Evolutionary conservation across 495 filamentous ascomycete species (phyloP).

Genomic region (Penicillium cinerascens): DNA sequence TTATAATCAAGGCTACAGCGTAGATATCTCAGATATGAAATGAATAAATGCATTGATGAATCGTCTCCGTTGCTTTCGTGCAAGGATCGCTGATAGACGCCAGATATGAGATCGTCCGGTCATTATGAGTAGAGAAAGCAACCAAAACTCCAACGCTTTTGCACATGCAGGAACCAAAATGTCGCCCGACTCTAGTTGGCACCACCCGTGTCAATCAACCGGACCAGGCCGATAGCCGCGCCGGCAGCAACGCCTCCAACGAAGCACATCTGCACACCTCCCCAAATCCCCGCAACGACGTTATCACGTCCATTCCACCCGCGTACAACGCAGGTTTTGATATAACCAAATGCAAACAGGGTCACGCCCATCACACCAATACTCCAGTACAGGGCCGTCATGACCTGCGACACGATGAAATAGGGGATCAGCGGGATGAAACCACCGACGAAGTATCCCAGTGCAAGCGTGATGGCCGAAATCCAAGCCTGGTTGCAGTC

Average conservation of each 20-base stretch:
- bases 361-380: conserved; percentile 66
- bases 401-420: conserved; percentile 57
- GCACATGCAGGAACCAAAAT: not conserved
- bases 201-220: conserved; percentile 35
- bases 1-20: not conserved
- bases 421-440: conserved; percentile 71
- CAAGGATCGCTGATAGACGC: not conserved
- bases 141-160: not conserved
- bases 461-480: conserved; percentile 59
- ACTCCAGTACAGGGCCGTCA: conserved; percentile 61
- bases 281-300: conserved; percentile 39
- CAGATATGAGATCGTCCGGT: not conserved
- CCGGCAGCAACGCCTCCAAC: conserved; percentile 64
- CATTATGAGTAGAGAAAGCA: not conserved
- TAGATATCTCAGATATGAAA: not conserved
- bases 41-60: not conserved
- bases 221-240: conserved; percentile 61
- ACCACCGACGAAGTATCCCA: conserved; percentile 71
- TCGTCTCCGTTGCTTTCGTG: not conserved
- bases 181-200: not conserved
- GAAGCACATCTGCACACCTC: conserved; percentile 61
- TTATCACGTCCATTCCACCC: conserved; percentile 39
- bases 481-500: conserved; percentile 53
- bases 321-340: conserved; percentile 57
- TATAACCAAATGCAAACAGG: conserved; percentile 67